Base-by-base conservation (phyloP, 257 asterid genomes). In the Salvia miltiorrhiza region DNA sequence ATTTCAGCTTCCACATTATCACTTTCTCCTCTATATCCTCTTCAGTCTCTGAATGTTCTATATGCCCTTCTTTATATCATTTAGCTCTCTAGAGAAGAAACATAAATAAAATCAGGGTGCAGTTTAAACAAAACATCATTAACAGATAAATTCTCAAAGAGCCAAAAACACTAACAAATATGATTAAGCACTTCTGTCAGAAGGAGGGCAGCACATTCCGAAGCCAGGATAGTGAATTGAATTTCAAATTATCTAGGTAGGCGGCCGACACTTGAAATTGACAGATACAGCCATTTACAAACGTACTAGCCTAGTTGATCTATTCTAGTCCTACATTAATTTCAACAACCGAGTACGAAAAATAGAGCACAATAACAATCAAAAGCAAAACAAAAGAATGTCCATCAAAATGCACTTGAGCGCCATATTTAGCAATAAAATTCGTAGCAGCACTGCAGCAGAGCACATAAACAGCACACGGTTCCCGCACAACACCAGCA, bases 1-100 rank as follows among this genome's bases (percentile, higher is more conserved):
- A 20, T 76, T 90, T 93, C 80, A 93, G 77, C 86, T 90, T 93
- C 98, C 98, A 93, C 98, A 93, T 93, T 84, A 19, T 70, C 12
- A 1, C 35, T 21, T 32, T 73, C 67, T 40, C 41, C 24, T 14
- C 32, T 10, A 9, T 13, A 30, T 62, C 49, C 74, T 65, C 39
- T 13, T 16, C 9, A 43, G 5, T 35, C 45, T 33, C 44, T 44
- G 3, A 20, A 2, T 76, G 7, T 11, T 10, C 9, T 58, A 10
- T 47, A 44, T 9, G 37, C 10, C 12, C 17, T 64, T 65, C 65
- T 37, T 7, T 43, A 44, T 24, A 37, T 43, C 40, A 33, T 17
- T 14, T 24, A 56, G 69, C 52, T 43, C 20, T 73, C 61, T 37
- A n/a, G 21, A 64, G 52, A 65, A 54, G 24, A 54, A 54, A 62